These are phyloP conservation scores for Fusarium oligoseptatum DNA, from an alignment of 2,329 filamentous ascomycete genomes.

Conservation along the genomic window DNA sequence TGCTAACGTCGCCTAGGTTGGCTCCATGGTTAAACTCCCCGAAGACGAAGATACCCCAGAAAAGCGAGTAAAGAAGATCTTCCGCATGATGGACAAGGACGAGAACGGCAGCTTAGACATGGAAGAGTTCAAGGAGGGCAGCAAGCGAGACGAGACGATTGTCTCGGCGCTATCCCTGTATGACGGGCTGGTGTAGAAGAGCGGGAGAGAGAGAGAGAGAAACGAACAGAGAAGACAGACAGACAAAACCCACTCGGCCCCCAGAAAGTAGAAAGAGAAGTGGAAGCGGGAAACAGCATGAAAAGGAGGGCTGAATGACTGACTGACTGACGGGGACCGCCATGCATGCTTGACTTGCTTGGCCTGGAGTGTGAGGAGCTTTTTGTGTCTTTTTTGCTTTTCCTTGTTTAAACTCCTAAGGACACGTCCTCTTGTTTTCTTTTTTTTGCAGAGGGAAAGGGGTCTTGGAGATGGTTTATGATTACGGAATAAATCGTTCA, in stretches of 20 bases:
- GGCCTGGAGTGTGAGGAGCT: slow-evolving; percentile 46
- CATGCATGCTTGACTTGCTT: slow-evolving; percentile 31
- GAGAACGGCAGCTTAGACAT: slow-evolving; percentile 98
- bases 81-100: slow-evolving; percentile 99
- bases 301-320: slow-evolving; percentile 36
- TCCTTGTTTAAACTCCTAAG: slow-evolving; percentile 35
- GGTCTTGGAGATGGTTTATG: slow-evolving; percentile 36
- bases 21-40: slow-evolving; percentile 98
- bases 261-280: neutral
- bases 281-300: slow-evolving; percentile 29
- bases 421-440: slow-evolving; percentile 29
- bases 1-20: slow-evolving; percentile 72
- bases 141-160: slow-evolving; percentile 98
- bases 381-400: slow-evolving; percentile 44
- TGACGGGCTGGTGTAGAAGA: slow-evolving; percentile 84
- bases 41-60: slow-evolving; percentile 99
- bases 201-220: neutral
- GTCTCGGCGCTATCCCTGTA: slow-evolving; percentile 97
- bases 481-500: slow-evolving; percentile 43
- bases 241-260: slow-evolving; percentile 2
- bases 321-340: slow-evolving; percentile 17
- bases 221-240: slow-evolving; percentile 2
- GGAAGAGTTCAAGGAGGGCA: slow-evolving; percentile 99
- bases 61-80: slow-evolving; percentile 98
- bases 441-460: slow-evolving; percentile 17